Base-by-base conservation (phyloP, 148 eudicot species). In the Silene conica region DNA sequence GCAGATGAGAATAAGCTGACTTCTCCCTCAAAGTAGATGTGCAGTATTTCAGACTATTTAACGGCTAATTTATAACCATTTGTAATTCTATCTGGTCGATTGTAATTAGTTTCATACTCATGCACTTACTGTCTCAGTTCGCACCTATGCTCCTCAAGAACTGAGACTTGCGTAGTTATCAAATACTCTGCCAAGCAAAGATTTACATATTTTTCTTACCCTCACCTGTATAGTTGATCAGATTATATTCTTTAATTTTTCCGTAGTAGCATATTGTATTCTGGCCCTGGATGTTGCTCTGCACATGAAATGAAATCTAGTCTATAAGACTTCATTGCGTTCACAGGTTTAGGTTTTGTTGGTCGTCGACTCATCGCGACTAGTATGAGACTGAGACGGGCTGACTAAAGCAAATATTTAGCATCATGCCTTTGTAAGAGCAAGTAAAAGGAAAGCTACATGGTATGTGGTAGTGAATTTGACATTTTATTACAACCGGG, bases 1-100 rank as follows among this genome's bases (percentile, higher is more conserved):
- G 72, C 87, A 0, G 95, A 90, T 57, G 98, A 92, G 70, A 89
- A 82, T 80, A 91, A 89, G 77, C 78, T 92, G 69, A 85, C 90
- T 69, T 88, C 97, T 43, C 94, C 97, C 60, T 80, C 89, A 28
- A 89, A 92, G 79, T 90, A 89, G 83, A 56, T 38, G 13, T 76
- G 75, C 60, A 65, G 79, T 66, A 38, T 75, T 20, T 34, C 4
- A 7, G 48, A 69, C 72, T 25, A 11, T 25, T 48, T 28, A 45
- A 14, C 20, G 15, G 54, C 55, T 50, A 69, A 6, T 57, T 28
- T 79, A 56, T 22, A 38, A 54, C 58, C 56, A 71, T 54, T 66
- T 68, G 55, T 43, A 43, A 20, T 4, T 58, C 18, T 38, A 45
- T 14, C 22, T 38, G 34, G 45, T 71, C 15, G n/a, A 54, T 11